These are phyloP conservation scores for Arthromyces matolae DNA, from an alignment of 768 basidiomycete species.

Conservation along the genomic window DNA sequence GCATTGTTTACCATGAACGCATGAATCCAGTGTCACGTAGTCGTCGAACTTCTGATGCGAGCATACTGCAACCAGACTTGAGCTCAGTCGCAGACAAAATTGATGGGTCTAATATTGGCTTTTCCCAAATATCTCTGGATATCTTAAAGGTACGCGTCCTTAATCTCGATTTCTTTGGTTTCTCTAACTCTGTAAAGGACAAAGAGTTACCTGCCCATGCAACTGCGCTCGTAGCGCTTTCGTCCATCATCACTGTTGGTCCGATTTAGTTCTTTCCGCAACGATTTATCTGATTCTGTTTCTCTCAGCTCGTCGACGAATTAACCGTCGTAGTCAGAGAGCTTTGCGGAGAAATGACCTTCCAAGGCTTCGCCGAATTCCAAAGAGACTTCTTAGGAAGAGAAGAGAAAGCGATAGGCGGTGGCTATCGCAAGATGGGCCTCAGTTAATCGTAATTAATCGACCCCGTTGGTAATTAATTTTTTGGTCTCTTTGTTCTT, in stretches of 20 bases:
- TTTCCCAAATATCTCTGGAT: conserved; percentile 37
- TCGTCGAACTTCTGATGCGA: conserved; percentile 3
- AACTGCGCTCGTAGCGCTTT: conserved; percentile 39
- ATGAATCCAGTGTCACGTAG: conserved; percentile 15
- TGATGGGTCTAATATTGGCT: conserved; percentile 39
- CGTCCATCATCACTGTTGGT: conserved; percentile 36
- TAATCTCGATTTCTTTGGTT: not conserved
- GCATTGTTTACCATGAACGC: conserved; percentile 40
- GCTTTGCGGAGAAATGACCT: conserved; percentile 39
- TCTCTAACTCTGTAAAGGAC: conserved; percentile 25
- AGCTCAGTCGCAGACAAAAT: conserved; percentile 29
- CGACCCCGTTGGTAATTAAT: no score
- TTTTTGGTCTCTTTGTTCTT: no score
- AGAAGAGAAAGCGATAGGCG: conserved; percentile 34
- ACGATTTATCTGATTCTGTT: not conserved
- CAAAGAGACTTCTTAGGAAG: conserved; percentile 34
- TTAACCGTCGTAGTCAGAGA: conserved; percentile 35
- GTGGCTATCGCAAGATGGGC: conserved; percentile 16
- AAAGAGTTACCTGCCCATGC: conserved; percentile 42
- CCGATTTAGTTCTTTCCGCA: not conserved
- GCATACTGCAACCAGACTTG: conserved; percentile 4
- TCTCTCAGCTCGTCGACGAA: conserved; percentile 36
- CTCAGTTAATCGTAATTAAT: conserved; percentile 2
- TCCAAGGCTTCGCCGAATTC: conserved; percentile 35
- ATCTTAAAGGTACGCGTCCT: conserved; percentile 30